Percentiles rank a stretch among this genome's conserved stretches.
Evolutionary conservation across 768 basidiomycete species (phyloP).

Genomic region (Cyathus striatus): DNA sequence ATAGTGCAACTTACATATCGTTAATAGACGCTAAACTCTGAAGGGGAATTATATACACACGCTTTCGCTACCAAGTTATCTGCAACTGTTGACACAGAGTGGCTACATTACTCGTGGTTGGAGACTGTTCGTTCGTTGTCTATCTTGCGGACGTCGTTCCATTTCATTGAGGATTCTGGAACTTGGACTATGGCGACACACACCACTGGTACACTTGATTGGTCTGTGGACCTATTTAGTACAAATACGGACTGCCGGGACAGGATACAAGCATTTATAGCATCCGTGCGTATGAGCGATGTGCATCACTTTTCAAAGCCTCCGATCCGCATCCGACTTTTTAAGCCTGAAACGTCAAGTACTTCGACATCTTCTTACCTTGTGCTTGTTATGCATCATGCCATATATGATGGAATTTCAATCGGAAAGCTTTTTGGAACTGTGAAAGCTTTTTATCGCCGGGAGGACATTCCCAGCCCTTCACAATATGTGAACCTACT

Average conservation of each 20-base stretch:
- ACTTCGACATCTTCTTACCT: slow-evolving; percentile 12
- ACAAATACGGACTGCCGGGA: slow-evolving; percentile 12
- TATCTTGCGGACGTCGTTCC: slow-evolving; percentile 44
- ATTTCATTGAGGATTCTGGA: slow-evolving; percentile 30
- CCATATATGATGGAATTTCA: slow-evolving; percentile 42
- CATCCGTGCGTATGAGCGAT: slow-evolving; percentile 13
- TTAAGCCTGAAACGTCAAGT: slow-evolving; percentile 6
- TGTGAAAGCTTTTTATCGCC: slow-evolving; percentile 24
- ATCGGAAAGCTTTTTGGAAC: slow-evolving; percentile 26
- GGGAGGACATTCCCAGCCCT: slow-evolving; percentile 6
- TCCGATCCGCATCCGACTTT: slow-evolving; percentile 25
- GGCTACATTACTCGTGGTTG: slow-evolving; percentile 31
- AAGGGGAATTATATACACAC: slow-evolving; percentile 23
- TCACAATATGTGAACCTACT: slow-evolving; percentile 33
- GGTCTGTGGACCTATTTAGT: slow-evolving; percentile 12
- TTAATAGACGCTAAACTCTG: slow-evolving; percentile 21
- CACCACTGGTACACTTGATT: slow-evolving; percentile 12
- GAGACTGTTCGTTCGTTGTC: slow-evolving; percentile 21
- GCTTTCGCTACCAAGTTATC: slow-evolving; percentile 20
- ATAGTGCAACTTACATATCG: slow-evolving; percentile 1
- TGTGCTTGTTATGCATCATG: slow-evolving; percentile 41
- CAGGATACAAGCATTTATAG: slow-evolving; percentile 11
- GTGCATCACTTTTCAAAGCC: slow-evolving; percentile 17
- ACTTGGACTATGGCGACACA: slow-evolving; percentile 27
- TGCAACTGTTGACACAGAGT: slow-evolving; percentile 14